Evolutionary conservation across 1,284 basidiomycete genomes (phyloP).

Genomic region (Cystobasidium pallidum): DNA sequence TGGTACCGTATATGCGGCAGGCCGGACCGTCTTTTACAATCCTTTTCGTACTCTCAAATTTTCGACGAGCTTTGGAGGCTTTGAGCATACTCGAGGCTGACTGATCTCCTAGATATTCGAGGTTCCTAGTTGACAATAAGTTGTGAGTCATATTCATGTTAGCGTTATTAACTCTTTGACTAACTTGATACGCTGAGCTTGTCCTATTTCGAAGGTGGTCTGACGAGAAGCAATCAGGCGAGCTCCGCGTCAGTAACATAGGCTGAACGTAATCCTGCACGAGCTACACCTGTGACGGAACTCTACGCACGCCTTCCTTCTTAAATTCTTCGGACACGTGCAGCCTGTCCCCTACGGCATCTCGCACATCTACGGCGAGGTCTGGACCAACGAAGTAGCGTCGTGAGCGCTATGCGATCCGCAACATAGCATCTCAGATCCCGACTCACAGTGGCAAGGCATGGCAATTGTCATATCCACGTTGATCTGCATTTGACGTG

Average conservation of each 20-base stretch:
- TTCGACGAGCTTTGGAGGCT: slow-evolving; percentile 42
- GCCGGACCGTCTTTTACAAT: slow-evolving; percentile 55
- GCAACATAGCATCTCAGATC: too few species aligned
- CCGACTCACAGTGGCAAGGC: slow-evolving; percentile 80
- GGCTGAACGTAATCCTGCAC: neutral
- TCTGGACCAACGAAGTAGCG: slow-evolving; percentile 59
- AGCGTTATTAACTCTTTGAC: slow-evolving; percentile 47
- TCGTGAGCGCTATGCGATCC: too few species aligned
- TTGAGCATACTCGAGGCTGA: slow-evolving; percentile 50
- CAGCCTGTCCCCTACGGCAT: slow-evolving; percentile 87
- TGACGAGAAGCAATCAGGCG: slow-evolving; percentile 53
- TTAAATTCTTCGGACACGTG: slow-evolving; percentile 80
- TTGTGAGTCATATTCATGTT: neutral
- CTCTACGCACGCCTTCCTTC: slow-evolving; percentile 74
- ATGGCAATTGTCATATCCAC: slow-evolving; percentile 88
- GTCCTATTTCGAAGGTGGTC: slow-evolving; percentile 80
- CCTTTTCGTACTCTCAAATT: slow-evolving; percentile 54
- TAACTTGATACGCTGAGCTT: slow-evolving; percentile 73
- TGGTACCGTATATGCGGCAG: slow-evolving; percentile 71
- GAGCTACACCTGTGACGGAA: neutral
- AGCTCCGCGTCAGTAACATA: too few species aligned
- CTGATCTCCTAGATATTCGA: slow-evolving; percentile 27
- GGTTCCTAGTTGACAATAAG: slow-evolving; percentile 4
- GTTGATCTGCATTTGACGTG: slow-evolving; percentile 76
- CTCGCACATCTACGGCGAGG: slow-evolving; percentile 84